Base-by-base conservation (phyloP, 441 rosid species). In the Euphorbia schlechtendalii region DNA sequence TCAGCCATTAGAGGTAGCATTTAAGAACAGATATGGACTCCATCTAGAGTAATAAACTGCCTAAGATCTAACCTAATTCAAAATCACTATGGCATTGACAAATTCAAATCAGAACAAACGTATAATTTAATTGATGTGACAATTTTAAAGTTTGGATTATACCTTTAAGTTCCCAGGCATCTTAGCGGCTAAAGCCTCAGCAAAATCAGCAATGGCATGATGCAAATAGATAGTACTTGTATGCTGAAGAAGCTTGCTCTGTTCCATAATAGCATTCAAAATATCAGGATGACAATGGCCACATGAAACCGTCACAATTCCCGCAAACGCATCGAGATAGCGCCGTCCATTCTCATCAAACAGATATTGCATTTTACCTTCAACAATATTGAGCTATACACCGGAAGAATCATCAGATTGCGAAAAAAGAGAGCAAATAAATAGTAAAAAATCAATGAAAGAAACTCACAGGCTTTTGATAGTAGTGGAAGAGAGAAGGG, bases 341-440 rank as follows among this genome's bases (percentile, higher is more conserved):
- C 94, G 75, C 82, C 68, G 79, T 56, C 98, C 95, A 28, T 25
- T 73, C 74, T 93, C 97, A 69, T 93, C 98, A 70, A 78, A 90
- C 83, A 93, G 63, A 70, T 93, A 93, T 27, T 90, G 97, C 98
- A 93, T 93, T 83, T 88, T 93, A 58, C 98, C 98, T 82, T 93
- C 96, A 5, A 90, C 96, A 30, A 92, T 92, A 67, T 90, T 92
- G 61, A 92, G 68, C 96, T 92, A 20, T 18, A 2, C 53, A 18
- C 18, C 4, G n/a, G 34, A 43, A 27, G 30, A 27, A 27, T 27
- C 30, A 27, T 27, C 30, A 27, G 30, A 27, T 27, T 27, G 30
- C 30, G 30, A 27, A 27, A 27, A 27, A 27, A 27, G 30, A 27
- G 30, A 27, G 30, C 30, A 27, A 27, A 27, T 27, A 36, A 36